Conservation (phyloP, 1,284 basidiomycete species). For the Xanthoconium separans region DNA sequence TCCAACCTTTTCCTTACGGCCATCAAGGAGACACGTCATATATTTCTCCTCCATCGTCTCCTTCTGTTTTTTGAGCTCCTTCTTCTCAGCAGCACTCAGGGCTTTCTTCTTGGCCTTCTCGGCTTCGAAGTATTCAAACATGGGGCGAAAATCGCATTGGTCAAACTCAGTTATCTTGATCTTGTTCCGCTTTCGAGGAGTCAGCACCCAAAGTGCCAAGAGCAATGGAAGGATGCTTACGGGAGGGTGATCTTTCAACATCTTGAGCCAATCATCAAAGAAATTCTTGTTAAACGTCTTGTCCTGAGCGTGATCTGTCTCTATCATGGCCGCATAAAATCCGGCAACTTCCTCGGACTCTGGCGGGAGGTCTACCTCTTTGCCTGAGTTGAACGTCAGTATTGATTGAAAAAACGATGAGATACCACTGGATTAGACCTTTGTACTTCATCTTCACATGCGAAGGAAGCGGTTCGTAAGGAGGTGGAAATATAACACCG, state of each 20-base stretch:
- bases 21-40: constrained; percentile 85
- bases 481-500: constrained; percentile 95
- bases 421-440: constrained; percentile 48
- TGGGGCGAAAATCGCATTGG: constrained; percentile 91
- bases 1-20: constrained; percentile 95
- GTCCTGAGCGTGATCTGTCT: constrained; percentile 92
- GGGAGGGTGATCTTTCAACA: constrained; percentile 85
- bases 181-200: constrained; percentile 54
- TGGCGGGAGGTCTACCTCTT: constrained; percentile 75
- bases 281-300: constrained; percentile 93
- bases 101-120: constrained; percentile 94
- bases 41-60: constrained; percentile 86
- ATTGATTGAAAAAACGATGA: neutral
- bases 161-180: constrained; percentile 79
- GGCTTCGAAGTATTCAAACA: constrained; percentile 90
- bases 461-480: constrained; percentile 85
- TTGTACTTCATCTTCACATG: constrained; percentile 96
- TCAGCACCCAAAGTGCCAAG: constrained; percentile 5
- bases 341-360: constrained; percentile 96
- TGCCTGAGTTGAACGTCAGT: constrained; percentile 50
- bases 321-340: constrained; percentile 93
- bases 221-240: constrained; percentile 46
- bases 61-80: constrained; percentile 82
- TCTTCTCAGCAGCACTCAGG: constrained; percentile 85
- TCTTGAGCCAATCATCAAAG: constrained; percentile 85